A percentile compares a stretch with the other conserved stretches of the same genome.
These are phyloP conservation scores for Cryptosporidium parvum DNA, from an alignment of 169 alveolate species.

Conservation along the genomic window DNA sequence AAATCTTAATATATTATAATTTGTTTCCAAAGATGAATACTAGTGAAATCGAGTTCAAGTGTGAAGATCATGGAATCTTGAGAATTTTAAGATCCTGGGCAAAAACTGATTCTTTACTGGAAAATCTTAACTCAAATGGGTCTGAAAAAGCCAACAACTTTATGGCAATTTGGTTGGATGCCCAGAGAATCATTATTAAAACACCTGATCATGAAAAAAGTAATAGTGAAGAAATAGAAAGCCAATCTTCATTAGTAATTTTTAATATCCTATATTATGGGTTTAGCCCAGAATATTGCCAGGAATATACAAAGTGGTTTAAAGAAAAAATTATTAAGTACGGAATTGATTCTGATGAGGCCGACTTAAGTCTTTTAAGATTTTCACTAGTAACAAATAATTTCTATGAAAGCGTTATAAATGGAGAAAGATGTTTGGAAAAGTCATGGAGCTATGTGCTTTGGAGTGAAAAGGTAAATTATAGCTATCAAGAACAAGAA, in stretches of 20 bases:
- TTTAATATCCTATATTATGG: conserved; percentile 32
- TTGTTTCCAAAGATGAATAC: not conserved
- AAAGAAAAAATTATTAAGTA: not conserved
- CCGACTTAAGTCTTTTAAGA: conserved; percentile 3
- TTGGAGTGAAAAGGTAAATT: conserved; percentile 1
- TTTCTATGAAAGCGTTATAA: not conserved
- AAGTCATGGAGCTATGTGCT: conserved; percentile 61
- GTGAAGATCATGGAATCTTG: conserved; percentile 13
- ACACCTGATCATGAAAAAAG: not conserved
- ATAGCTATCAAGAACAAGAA: not conserved
- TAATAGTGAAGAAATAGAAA: not conserved
- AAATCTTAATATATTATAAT: not conserved
- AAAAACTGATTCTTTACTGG: not conserved
- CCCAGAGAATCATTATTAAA: not conserved
- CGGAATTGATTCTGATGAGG: not conserved
- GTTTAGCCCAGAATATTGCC: conserved; percentile 21
- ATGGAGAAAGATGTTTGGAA: not conserved
- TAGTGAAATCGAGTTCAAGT: not conserved
- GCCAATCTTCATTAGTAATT: conserved; percentile 23
- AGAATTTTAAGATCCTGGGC: conserved; percentile 47
- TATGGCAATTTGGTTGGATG: conserved; percentile 14
- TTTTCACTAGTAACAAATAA: not conserved
- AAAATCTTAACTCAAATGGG: not conserved
- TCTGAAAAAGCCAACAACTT: not conserved
- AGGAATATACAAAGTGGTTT: conserved; percentile 23